Conservation (phyloP, 2,329 filamentous ascomycete species). For the Zymoseptoria pseudotritici region DNA sequence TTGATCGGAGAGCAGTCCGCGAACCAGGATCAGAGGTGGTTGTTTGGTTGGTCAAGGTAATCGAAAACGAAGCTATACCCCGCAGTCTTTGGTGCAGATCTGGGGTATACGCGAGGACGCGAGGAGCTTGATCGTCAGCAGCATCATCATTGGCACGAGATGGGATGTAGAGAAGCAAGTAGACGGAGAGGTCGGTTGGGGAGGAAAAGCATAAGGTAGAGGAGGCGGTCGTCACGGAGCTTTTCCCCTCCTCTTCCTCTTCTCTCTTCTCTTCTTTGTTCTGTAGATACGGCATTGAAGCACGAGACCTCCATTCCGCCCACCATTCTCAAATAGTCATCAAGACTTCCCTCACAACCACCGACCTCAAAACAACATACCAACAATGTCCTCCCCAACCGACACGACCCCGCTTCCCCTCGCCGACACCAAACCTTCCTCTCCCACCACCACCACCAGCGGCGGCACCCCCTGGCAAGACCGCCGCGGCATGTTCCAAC, state of each 20-base stretch:
- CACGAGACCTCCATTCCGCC: neutral
- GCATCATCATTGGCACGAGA: neutral
- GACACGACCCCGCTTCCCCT: neutral
- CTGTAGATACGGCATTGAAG: neutral
- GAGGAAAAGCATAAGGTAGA: neutral
- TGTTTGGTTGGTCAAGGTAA: too few species aligned
- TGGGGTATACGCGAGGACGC: too few species aligned
- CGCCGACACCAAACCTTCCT: neutral
- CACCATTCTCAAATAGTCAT: neutral
- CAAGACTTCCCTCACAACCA: neutral
- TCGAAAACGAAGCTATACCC: too few species aligned
- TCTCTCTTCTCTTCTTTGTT: neutral
- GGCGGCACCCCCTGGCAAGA: conserved; percentile 20
- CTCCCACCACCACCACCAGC: neutral
- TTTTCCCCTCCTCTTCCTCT: neutral
- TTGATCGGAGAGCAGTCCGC: neutral
- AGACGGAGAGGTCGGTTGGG: too few species aligned
- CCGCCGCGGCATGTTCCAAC: conserved; percentile 28
- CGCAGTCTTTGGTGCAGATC: too few species aligned
- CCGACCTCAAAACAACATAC: neutral
- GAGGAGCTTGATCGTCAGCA: neutral
- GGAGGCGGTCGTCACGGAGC: neutral
- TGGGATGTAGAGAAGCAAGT: too few species aligned
- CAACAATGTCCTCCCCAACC: neutral
- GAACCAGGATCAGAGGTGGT: too few species aligned